Percentiles rank a stretch among this genome's conserved stretches.
Evolutionary conservation across 345 rosid species (phyloP).

Genomic region (Populus davidiana): DNA sequence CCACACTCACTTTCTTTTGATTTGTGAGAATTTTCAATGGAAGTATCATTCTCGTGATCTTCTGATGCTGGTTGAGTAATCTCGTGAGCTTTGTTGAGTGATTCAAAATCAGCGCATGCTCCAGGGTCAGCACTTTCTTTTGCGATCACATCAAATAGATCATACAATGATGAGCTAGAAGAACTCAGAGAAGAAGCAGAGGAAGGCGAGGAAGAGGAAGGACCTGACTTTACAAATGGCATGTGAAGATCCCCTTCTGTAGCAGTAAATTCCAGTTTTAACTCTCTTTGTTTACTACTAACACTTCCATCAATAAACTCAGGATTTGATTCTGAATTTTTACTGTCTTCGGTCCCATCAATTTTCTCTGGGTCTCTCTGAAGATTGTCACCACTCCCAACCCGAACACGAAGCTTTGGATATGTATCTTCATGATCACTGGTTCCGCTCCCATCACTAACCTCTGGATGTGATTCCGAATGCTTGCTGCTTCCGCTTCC

Average conservation of each 20-base stretch:
- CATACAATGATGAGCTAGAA: slow-evolving; percentile 37
- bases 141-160: slow-evolving; percentile 23
- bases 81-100: not conserved
- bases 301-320: slow-evolving; percentile 13
- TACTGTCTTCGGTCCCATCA: slow-evolving; percentile 13
- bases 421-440: not conserved
- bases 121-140: not conserved
- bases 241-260: not conserved
- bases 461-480: slow-evolving; percentile 10
- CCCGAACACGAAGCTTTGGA: slow-evolving; percentile 14
- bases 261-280: slow-evolving; percentile 3
- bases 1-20: slow-evolving; percentile 18
- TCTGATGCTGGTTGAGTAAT: not conserved
- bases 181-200: slow-evolving; percentile 30
- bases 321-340: slow-evolving; percentile 20
- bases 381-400: slow-evolving; percentile 9
- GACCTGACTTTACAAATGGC: slow-evolving; percentile 14
- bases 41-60: slow-evolving; percentile 1
- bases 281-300: slow-evolving; percentile 20
- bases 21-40: slow-evolving; percentile 16
- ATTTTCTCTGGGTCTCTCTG: slow-evolving; percentile 11
- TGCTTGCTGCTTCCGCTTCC: slow-evolving; percentile 19
- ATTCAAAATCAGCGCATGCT: not conserved
- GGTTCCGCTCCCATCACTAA: slow-evolving; percentile 7
- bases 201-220: slow-evolving; percentile 30